Base-by-base conservation (phyloP, 805 yeast genomes). In the Cyberlindnera xylosilytica region DNA sequence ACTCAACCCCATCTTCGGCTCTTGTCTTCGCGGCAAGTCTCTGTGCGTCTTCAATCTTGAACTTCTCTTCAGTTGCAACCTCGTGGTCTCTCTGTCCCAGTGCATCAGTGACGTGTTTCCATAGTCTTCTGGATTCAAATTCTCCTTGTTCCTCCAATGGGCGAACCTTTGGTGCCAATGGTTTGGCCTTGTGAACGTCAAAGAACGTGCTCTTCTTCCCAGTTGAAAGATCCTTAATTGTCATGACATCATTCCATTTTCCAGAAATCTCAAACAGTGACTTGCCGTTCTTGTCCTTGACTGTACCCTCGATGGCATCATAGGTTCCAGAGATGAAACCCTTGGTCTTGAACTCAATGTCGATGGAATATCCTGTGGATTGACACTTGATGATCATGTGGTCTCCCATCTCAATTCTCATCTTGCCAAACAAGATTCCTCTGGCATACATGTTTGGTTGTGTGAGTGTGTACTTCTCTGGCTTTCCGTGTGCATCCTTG, bases 371-470 rank as follows among this genome's bases (percentile, higher is more conserved):
- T 12, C 77, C 79, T 16, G 72, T 69, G 10, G 69, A 63, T 6
- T 78, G 73, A 54, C 91, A 85, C 52, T 74, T 77, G 43, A 93
- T 72, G n/a, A 74, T 53, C 79, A 95, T 78, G 58, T 85, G 95
- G 62, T 93, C 99, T 22, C 99, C 98, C 45, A 93, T 66, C 63
- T 93, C 99, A 44, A 85, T 81, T 65, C 83, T 85, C 70, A 93
- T 74, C 49, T 83, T 84, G 20, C 99, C 99, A 58, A 93, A 85
- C 20, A 93, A 65, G 33, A 93, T 87, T 40, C 97, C 97, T 53
- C 98, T 75, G 9, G 95, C 96, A 54, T 93, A 93, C 69, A 91
- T 80, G 61, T 93, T 93, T 45, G 99, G 99, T 63, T 93, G 98
- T n/a, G 89, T 83, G 60, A 93, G 69, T 10, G 83, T 76, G 64